These are phyloP conservation scores for Solanum chacoense DNA, from an alignment of 305 asterid genomes.

Conservation along the genomic window DNA sequence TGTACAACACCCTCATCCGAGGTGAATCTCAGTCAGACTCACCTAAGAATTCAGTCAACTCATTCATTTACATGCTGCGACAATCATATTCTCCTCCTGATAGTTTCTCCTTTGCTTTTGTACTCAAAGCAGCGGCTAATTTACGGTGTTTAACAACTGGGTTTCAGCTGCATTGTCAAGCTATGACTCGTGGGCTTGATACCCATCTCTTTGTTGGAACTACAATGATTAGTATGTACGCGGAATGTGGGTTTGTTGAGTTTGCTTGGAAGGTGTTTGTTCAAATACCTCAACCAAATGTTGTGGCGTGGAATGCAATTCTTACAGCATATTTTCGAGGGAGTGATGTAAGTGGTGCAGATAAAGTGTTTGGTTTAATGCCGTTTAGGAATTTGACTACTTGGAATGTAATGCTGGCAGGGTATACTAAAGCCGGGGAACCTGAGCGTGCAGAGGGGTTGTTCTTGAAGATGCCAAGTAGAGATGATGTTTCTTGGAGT, in stretches of 20 bases:
- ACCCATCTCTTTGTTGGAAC: conserved; percentile 65
- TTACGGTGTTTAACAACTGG: conserved; percentile 42
- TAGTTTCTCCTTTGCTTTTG: conserved; percentile 64
- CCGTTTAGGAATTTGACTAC: conserved; percentile 50
- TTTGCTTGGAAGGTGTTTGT: conserved; percentile 29
- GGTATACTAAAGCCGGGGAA: conserved; percentile 50
- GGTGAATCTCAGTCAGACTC: conserved; percentile 51
- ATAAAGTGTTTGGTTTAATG: conserved; percentile 36
- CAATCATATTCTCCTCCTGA: conserved; percentile 27
- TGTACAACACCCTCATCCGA: conserved; percentile 79
- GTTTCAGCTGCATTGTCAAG: conserved; percentile 57
- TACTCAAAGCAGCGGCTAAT: conserved; percentile 64
- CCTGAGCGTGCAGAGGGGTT: conserved; percentile 33
- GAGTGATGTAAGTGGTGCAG: conserved; percentile 36
- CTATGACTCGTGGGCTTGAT: conserved; percentile 40
- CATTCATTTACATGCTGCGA: conserved; percentile 38
- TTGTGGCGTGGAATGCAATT: conserved; percentile 21
- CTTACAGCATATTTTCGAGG: conserved; percentile 54
- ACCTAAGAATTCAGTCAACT: conserved; percentile 37
- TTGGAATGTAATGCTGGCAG: conserved; percentile 71
- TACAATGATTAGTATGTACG: conserved; percentile 73
- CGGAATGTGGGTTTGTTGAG: conserved; percentile 41
- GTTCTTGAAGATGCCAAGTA: conserved; percentile 42
- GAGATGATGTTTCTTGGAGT: conserved; percentile 74
- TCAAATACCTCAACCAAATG: conserved; percentile 56